Percentiles rank a stretch among this genome's conserved stretches.
These are phyloP conservation scores for Cucumis sativus DNA, from an alignment of 306 rosid species.

Conservation along the genomic window Cucumber_9930_V3 NC_026660.2:12514001-12514500, in stretches of 20 bases:
- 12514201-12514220: slow-evolving; percentile 60
- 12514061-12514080: slow-evolving; percentile 46
- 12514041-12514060: slow-evolving; percentile 62
- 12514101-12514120: slow-evolving; percentile 72
- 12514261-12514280: slow-evolving; percentile 28
- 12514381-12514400: not conserved
- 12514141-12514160: slow-evolving; percentile 55
- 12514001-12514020: slow-evolving; percentile 71
- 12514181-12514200: slow-evolving; percentile 37
- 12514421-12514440: not conserved
- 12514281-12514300: slow-evolving; percentile 45
- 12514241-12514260: slow-evolving; percentile 29
- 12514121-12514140: slow-evolving; percentile 96
- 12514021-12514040: slow-evolving; percentile 75
- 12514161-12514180: slow-evolving; percentile 74
- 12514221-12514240: slow-evolving; percentile 39
- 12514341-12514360: not conserved
- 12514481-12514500: too few relatives aligned
- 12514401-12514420: slow-evolving; percentile 14
- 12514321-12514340: slow-evolving; percentile 3
- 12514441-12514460: not conserved
- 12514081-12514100: slow-evolving; percentile 66
- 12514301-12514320: slow-evolving; percentile 74
- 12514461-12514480: not conserved
- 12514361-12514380: not conserved